Conservation (phyloP, 1,284 basidiomycete genomes). For the Prillingera fragicola region DNA sequence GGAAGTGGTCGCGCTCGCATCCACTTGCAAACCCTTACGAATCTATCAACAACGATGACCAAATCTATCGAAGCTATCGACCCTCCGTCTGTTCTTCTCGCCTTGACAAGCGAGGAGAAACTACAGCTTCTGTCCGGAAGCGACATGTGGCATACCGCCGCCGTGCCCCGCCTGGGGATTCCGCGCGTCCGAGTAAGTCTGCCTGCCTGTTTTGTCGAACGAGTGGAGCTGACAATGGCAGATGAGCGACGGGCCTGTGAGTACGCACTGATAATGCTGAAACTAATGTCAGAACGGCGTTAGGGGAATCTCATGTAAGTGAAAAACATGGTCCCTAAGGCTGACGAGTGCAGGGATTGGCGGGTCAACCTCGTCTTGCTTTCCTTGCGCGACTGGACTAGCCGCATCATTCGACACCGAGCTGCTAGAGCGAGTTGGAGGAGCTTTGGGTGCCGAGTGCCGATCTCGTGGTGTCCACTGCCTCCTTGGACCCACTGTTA, state of each 20-base stretch:
- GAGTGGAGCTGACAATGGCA: conserved; percentile 3
- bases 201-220: background rate
- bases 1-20: background rate
- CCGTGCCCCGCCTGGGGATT: conserved; percentile 59
- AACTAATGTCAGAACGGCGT: no score
- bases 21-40: background rate
- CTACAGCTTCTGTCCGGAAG: conserved; percentile 65
- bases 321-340: conserved; percentile 20
- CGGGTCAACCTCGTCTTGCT: conserved; percentile 26
- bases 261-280: conserved; percentile 62
- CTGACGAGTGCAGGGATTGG: conserved; percentile 10
- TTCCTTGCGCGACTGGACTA: conserved; percentile 59
- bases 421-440: conserved; percentile 60
- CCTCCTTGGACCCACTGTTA: conserved; percentile 66
- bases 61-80: background rate
- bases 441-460: conserved; percentile 61
- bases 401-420: conserved; percentile 67
- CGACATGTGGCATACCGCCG: conserved; percentile 69
- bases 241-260: conserved; percentile 22
- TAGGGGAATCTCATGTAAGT: conserved; percentile 23
- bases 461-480: conserved; percentile 63
- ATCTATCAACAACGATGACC: background rate
- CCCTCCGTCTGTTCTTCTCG: background rate
- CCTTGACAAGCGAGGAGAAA: conserved; percentile 42
- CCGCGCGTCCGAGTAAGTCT: conserved; percentile 62